phyloP scores from a whole-genome alignment of 345 rosid species.

The Syzygium jambos region DNA sequence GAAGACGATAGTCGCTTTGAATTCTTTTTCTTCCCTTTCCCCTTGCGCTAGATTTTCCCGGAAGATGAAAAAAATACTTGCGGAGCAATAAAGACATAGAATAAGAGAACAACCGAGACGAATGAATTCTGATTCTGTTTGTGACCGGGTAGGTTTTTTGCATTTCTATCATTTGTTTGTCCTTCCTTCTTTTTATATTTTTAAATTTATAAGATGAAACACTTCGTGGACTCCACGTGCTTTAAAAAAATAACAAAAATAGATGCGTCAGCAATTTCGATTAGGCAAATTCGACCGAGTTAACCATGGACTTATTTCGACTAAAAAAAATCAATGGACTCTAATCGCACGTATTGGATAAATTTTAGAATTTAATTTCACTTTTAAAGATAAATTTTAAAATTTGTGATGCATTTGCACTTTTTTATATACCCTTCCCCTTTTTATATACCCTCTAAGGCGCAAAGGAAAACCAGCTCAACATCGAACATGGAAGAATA shows the following conservation, averaged over 20 bases:
- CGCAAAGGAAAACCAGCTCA: background rate
- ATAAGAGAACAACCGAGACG: background rate
- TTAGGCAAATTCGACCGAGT: too few species aligned
- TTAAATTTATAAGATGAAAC: background rate
- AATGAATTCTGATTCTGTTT: too few species aligned
- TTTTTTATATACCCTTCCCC: background rate
- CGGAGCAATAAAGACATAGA: background rate
- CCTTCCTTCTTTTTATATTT: background rate
- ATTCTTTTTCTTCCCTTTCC: background rate
- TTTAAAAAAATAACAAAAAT: too few species aligned
- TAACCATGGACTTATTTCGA: too few species aligned
- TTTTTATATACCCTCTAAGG: background rate
- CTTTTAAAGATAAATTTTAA: too few species aligned
- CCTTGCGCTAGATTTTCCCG: background rate
- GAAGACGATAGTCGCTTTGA: background rate
- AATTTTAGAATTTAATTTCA: too few species aligned
- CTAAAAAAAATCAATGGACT: too few species aligned
- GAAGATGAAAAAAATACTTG: background rate
- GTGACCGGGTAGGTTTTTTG: background rate
- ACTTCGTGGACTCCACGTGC: too few species aligned
- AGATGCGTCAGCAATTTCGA: too few species aligned
- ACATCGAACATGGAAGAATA: slow-evolving; percentile 37
- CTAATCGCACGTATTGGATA: too few species aligned
- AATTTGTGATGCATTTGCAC: too few species aligned
- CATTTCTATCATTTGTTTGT: background rate